Evolutionary conservation across 768 basidiomycete genomes (phyloP).

Genomic region (Termitomyces sp.): DNA sequence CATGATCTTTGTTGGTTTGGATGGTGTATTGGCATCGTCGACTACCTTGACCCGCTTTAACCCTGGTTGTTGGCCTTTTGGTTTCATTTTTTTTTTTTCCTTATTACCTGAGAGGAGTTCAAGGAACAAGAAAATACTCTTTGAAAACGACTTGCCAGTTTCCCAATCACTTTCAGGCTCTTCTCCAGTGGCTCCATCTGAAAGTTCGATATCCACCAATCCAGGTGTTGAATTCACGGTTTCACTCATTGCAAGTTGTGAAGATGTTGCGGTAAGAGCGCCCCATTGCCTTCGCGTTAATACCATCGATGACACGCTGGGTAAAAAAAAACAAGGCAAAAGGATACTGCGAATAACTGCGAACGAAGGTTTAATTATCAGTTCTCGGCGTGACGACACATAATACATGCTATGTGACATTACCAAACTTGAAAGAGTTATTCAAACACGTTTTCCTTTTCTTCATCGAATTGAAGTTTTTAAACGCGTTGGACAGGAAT

Average conservation of each 20-base stretch:
- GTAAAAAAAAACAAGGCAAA: background rate
- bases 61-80: background rate
- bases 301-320: background rate
- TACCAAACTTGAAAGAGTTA: too few species aligned
- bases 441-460: too few species aligned
- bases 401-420: too few species aligned
- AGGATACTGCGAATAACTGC: background rate
- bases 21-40: background rate
- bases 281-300: background rate
- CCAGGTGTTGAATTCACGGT: background rate
- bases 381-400: too few species aligned
- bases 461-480: too few species aligned
- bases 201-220: background rate
- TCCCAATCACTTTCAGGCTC: background rate
- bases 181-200: background rate
- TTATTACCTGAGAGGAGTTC: background rate
- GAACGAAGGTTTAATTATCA: too few species aligned
- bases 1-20: background rate
- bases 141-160: background rate
- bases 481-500: too few species aligned
- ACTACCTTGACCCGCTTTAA: background rate
- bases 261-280: background rate
- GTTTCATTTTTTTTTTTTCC: background rate
- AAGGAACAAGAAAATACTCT: background rate
- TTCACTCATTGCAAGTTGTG: background rate